Conservation (phyloP, 345 rosid species). For the Dimocarpus longan region DNA sequence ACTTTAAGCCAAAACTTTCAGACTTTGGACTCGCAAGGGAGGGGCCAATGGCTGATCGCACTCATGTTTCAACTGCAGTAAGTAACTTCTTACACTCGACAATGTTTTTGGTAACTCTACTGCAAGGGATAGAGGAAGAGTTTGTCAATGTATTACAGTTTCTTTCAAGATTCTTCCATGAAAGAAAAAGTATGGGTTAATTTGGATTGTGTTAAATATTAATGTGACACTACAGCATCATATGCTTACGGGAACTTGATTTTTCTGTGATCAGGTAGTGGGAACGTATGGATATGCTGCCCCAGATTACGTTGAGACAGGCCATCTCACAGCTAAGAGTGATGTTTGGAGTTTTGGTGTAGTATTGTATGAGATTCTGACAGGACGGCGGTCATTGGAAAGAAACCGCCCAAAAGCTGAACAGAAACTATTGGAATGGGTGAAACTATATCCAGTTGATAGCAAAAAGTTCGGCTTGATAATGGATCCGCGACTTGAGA, state of each 20-base stretch:
- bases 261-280: constrained; percentile 52
- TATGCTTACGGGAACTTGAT: neutral
- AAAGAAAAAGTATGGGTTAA: neutral
- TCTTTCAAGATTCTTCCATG: no score
- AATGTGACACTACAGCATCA: neutral
- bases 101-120: neutral
- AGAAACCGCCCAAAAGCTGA: constrained; percentile 65
- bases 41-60: constrained; percentile 73
- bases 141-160: neutral
- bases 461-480: constrained; percentile 60
- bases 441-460: constrained; percentile 65
- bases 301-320: constrained; percentile 85
- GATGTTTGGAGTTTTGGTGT: constrained; percentile 96
- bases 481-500: constrained; percentile 66
- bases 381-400: constrained; percentile 78
- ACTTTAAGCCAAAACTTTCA: constrained; percentile 72
- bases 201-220: neutral
- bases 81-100: constrained; percentile 29
- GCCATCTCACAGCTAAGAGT: constrained; percentile 72
- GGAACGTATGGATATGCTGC: constrained; percentile 95
- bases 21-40: constrained; percentile 96
- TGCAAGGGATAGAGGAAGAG: neutral
- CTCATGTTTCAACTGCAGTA: constrained; percentile 91
- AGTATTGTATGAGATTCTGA: constrained; percentile 74
- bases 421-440: constrained; percentile 75